phyloP scores from a whole-genome alignment of 129 eudicot species.

The Flaveria bidentis region DNA sequence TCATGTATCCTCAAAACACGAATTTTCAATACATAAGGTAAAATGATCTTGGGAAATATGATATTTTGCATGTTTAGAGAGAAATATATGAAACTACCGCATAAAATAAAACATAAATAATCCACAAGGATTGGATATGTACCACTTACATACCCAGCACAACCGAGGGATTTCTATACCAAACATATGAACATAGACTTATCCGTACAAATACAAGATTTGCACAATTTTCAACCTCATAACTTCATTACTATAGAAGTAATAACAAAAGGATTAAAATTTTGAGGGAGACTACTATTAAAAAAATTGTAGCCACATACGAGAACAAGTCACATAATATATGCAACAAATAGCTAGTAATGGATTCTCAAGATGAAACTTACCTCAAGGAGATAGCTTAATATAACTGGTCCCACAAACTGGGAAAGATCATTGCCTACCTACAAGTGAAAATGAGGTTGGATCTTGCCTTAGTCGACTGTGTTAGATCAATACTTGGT shows the following conservation, averaged over 20 bases:
- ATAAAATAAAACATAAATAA: no score
- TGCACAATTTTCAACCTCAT: background rate
- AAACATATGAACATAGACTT: background rate
- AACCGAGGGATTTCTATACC: background rate
- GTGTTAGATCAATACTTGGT: conserved; percentile 1
- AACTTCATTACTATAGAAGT: conserved; percentile 13
- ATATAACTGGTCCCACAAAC: conserved; percentile 85
- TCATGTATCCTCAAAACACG: no score
- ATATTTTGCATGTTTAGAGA: no score
- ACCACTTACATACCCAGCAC: background rate
- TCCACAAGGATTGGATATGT: background rate
- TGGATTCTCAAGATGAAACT: conserved; percentile 25
- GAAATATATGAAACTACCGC: no score
- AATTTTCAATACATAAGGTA: no score
- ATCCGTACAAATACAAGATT: background rate
- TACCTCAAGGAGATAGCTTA: conserved; percentile 73
- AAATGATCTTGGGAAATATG: no score
- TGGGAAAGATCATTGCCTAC: conserved; percentile 86
- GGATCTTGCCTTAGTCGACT: conserved; percentile 19
- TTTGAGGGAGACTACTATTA: background rate
- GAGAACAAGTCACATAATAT: conserved; percentile 11
- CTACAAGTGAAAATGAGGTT: conserved; percentile 49
- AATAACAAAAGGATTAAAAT: background rate
- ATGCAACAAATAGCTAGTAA: conserved; percentile 3
- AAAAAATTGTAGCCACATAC: background rate